These are phyloP conservation scores for Pythium periplocum DNA, from an alignment of 352 stramenopile species.

Conservation along the genomic window DNA sequence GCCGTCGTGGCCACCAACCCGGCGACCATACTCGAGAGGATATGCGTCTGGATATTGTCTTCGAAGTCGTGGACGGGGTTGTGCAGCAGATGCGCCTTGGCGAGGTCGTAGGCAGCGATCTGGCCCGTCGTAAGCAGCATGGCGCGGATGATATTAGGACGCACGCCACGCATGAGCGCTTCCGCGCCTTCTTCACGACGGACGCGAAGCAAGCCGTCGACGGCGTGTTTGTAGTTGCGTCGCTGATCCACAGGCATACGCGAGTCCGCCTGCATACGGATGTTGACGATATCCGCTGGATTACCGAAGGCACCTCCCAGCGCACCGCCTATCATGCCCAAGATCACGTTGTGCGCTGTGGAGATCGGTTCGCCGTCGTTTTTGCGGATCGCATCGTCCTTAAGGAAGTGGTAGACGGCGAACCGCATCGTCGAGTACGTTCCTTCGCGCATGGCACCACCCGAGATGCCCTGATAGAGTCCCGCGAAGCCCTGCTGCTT, in stretches of 20 bases:
- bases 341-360: constrained; percentile 58
- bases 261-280: constrained; percentile 80
- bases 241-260: constrained; percentile 49
- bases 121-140: constrained; percentile 81
- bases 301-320: constrained; percentile 67
- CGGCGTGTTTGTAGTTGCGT: constrained; percentile 79
- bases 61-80: constrained; percentile 37
- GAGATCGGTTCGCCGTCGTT: constrained; percentile 65
- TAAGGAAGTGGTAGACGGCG: constrained; percentile 79
- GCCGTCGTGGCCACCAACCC: constrained; percentile 74
- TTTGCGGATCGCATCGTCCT: constrained; percentile 61
- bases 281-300: constrained; percentile 79
- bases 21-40: constrained; percentile 71
- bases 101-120: constrained; percentile 78
- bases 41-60: constrained; percentile 70
- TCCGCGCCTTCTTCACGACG: constrained; percentile 56
- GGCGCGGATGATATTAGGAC: constrained; percentile 79
- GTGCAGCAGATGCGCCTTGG: constrained; percentile 51
- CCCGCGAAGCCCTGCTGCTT: constrained; percentile 57
- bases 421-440: constrained; percentile 85
- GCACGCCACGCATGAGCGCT: constrained; percentile 63
- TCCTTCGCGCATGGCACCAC: constrained; percentile 71
- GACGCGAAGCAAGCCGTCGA: constrained; percentile 66
- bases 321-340: constrained; percentile 66
- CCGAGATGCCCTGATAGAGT: constrained; percentile 78